phyloP scores from a whole-genome alignment of 2,329 filamentous ascomycete species.

The Geosmithia putterillii region DNA sequence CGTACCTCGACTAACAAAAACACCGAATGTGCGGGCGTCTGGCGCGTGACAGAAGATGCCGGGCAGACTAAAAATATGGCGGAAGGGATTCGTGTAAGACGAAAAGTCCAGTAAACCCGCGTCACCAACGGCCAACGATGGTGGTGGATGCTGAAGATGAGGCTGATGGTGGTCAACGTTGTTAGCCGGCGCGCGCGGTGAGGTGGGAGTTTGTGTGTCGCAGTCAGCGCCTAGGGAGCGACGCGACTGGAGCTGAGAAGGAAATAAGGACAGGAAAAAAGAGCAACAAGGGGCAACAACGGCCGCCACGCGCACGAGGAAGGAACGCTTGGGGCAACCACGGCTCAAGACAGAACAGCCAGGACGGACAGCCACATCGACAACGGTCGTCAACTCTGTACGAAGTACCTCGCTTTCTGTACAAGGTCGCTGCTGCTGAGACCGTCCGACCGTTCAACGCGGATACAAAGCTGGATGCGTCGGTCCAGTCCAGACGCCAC shows the following conservation, averaged over 20 bases:
- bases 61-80: background rate
- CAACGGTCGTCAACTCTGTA: background rate
- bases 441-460: too few relatives aligned
- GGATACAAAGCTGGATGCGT: too few relatives aligned
- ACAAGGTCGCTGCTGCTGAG: background rate
- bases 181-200: conserved; percentile 2
- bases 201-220: background rate
- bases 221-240: background rate
- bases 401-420: too few relatives aligned
- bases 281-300: background rate
- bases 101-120: background rate
- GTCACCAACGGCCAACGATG: conserved; percentile 1
- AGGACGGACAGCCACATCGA: background rate
- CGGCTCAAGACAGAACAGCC: background rate
- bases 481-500: too few relatives aligned
- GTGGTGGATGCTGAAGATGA: background rate
- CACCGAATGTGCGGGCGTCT: background rate
- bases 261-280: background rate
- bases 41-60: background rate
- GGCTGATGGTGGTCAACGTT: conserved; percentile 1
- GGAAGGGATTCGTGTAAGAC: background rate
- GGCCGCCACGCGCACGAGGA: background rate
- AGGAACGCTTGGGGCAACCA: background rate
- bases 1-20: background rate
- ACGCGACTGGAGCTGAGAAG: background rate